Evolutionary conservation across 805 yeast genomes (phyloP), one percentile per base, ranked within the genome.

Genomic region (Alloascoidea africana): DNA sequence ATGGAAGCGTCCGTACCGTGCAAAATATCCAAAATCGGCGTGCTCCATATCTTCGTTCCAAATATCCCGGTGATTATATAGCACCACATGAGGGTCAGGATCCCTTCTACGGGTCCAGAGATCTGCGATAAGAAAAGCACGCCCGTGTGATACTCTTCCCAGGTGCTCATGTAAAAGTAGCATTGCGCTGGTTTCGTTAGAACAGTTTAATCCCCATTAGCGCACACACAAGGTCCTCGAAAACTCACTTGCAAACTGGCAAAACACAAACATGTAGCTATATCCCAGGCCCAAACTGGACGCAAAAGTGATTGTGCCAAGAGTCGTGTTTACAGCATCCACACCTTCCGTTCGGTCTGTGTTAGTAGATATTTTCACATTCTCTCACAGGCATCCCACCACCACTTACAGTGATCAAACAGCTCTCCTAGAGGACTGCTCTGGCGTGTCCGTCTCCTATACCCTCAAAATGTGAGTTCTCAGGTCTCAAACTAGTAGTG

Each of bases 81-180:
- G 14, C 77, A 58, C 0, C 48, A 54, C 16, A 70, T 56, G 38
- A 84, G 62, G 58, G 78, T 64, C 44, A 85, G 52, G 18, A 87
- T 82, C 2, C 97, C 97, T 57, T 87, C 97, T 3, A 89, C 96
- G 0, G 97, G 97, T 0, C 97, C 97, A 11, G 93, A 80, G 48
- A 84, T 75, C 43, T 68, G 76, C 23, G 89, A 74, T 38, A 87
- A 61, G 54, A 67, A 87, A 37, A 87, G 62, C 35, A 74, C 76
- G 48, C 85, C 93, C 1, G 96, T 87, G 53, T 86, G 89, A 55
- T 73, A 87, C 53, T 86, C 96, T 58, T 87, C 97, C 96, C 96
- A 87, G 1, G 96, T 87, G 30, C 93, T 77, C 36, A 83, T 54
- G 53, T 86, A 87, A 55, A 87, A 89, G 56, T 87, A 87, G 30